Evolutionary conservation across 805 yeast genomes (phyloP).

Genomic region (Ogataea paraovalis): DNA sequence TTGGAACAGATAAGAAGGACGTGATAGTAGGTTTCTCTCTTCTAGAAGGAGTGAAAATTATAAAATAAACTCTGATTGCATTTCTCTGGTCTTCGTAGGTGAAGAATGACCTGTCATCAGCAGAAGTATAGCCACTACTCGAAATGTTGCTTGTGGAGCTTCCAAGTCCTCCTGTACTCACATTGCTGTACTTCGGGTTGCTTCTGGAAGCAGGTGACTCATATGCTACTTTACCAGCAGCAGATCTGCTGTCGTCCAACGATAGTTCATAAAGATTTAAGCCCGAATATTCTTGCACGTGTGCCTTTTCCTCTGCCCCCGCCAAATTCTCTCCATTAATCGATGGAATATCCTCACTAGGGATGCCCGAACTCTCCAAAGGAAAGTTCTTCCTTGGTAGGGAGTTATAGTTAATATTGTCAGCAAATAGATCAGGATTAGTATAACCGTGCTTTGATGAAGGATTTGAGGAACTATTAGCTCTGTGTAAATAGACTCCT

Average conservation of each 20-base stretch:
- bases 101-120: slow-evolving; percentile 28
- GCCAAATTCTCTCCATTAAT: neutral
- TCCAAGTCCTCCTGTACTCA: neutral
- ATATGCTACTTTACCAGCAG: neutral
- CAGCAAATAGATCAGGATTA: slow-evolving; percentile 35
- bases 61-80: slow-evolving; percentile 45
- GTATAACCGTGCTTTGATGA: slow-evolving; percentile 37
- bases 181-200: neutral
- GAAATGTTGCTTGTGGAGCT: neutral
- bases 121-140: slow-evolving; percentile 1
- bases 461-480: slow-evolving; percentile 33
- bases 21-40: slow-evolving; percentile 42
- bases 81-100: slow-evolving; percentile 46
- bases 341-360: slow-evolving; percentile 1
- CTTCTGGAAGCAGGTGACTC: slow-evolving; percentile 1
- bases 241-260: slow-evolving; percentile 11
- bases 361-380: slow-evolving; percentile 1
- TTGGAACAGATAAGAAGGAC: slow-evolving; percentile 53
- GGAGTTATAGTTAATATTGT: slow-evolving; percentile 23
- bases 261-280: slow-evolving; percentile 19
- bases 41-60: slow-evolving; percentile 52
- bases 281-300: slow-evolving; percentile 23
- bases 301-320: slow-evolving; percentile 21
- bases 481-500: slow-evolving; percentile 55
- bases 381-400: slow-evolving; percentile 19